Evolutionary conservation across 805 yeast genomes (phyloP), one percentile per base, ranked within the genome.

Genomic region (Kodamaea fukazawae): DNA sequence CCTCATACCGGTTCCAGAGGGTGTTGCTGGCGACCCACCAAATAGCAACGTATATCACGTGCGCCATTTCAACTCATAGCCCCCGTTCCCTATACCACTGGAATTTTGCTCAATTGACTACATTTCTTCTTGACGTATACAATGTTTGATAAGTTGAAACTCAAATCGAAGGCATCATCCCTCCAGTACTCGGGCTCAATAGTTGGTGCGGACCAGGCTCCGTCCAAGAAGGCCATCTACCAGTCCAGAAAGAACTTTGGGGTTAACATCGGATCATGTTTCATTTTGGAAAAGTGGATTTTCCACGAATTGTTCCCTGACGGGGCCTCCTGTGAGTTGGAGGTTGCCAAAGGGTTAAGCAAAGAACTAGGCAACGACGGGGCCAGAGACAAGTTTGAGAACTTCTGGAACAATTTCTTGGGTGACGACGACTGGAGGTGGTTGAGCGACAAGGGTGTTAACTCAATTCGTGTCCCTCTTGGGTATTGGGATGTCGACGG

Each of bases 401-500:
- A 61, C 1, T 95, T 86, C 58, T 91, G 93, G 86, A 61, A 57
- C 6, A 53, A 55, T 7, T 90, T 78, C 55, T 69, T 84, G 43
- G 57, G 59, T 25, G 86, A 80, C 40, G 73, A 73, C 6, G 97
- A 91, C 56, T 90, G 96, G 95, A 53, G 73, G 14, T 88, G 88
- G 86, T 61, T 91, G 20, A 59, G 66, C 32, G 64, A 70, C 14
- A 73, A 71, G 38, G 86, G 87, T 6, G 86, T 86, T n/a, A 87
- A 86, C 16, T 76, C 89, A 2, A 72, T 91, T 4, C 73, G 99
- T 52, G 72, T 91, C 1, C 98, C 99, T 6, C 63, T 91, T 47
- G 98, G 98, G 0, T 91, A 86, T 61, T 91, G 96, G 96, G 81
- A 77, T 42, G 77, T 89, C n/a, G 74, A 66, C 37, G 81, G 83